Conservation (phyloP, 169 alveolate genomes). For the Eimeria brunetti region DNA sequence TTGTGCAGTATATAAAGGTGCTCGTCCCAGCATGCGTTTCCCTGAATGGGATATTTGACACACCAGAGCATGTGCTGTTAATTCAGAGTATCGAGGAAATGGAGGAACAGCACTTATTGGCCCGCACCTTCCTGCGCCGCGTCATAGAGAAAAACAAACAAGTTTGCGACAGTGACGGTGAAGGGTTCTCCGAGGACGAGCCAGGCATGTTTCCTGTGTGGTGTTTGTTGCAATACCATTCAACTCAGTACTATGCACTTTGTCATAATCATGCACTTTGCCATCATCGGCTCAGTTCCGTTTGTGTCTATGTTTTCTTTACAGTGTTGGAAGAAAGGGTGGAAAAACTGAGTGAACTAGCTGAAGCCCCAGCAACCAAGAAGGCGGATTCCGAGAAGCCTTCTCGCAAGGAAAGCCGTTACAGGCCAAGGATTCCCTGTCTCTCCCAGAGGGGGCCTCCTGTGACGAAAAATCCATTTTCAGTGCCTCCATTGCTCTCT, state of each 20-base stretch:
- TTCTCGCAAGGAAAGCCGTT: not conserved
- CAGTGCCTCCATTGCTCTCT: not conserved
- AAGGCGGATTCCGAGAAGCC: not conserved
- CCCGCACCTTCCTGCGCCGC: constrained; percentile 74
- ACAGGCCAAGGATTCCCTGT: not conserved
- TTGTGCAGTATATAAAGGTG: not conserved
- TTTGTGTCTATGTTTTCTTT: not conserved
- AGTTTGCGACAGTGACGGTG: constrained; percentile 81
- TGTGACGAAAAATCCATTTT: not conserved
- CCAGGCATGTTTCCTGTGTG: constrained; percentile 52
- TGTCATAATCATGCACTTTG: not conserved
- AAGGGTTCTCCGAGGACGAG: constrained; percentile 81
- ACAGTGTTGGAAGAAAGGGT: constrained; percentile 18
- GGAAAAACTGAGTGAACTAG: not conserved
- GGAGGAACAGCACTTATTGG: constrained; percentile 54
- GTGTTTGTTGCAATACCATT: not conserved
- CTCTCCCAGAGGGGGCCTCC: not conserved
- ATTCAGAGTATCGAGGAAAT: constrained; percentile 65
- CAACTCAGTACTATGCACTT: not conserved
- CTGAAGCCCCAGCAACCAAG: not conserved
- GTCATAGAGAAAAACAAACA: constrained; percentile 81
- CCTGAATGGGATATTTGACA: not conserved
- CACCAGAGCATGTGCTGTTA: not conserved
- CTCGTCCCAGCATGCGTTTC: not conserved
- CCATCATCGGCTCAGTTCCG: not conserved